phyloP scores from a whole-genome alignment of 140 eudicot genomes.

The Stevia rebaudiana region DNA sequence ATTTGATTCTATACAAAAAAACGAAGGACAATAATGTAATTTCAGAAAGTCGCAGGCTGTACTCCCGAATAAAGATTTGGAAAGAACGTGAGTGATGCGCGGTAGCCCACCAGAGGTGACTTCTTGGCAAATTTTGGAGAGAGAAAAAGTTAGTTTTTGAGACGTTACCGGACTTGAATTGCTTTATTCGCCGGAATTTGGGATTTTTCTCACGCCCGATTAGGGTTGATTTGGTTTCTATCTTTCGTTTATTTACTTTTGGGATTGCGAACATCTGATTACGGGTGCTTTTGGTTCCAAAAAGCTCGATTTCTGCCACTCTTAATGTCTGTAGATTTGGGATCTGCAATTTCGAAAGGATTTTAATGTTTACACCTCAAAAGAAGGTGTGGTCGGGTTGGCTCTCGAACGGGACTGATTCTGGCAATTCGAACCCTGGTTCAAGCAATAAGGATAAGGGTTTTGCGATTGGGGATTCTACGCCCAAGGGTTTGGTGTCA shows the following conservation, averaged over 20 bases:
- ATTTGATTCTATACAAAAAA: not conserved
- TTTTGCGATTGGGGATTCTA: slow-evolving; percentile 37
- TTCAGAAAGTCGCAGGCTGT: slow-evolving; percentile 5
- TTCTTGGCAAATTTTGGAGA: slow-evolving; percentile 21
- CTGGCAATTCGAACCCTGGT: slow-evolving; percentile 33
- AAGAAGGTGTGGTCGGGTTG: slow-evolving; percentile 44
- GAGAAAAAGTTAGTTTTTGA: slow-evolving; percentile 46
- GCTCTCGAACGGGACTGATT: slow-evolving; percentile 47
- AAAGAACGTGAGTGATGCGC: slow-evolving; percentile 54
- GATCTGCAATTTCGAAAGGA: slow-evolving; percentile 31
- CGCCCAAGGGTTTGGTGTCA: slow-evolving; percentile 32
- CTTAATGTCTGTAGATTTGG: slow-evolving; percentile 36
- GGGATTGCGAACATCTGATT: slow-evolving; percentile 23
- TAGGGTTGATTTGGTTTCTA: slow-evolving; percentile 9
- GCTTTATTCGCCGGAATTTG: slow-evolving; percentile 59
- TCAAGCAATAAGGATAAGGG: slow-evolving; percentile 32
- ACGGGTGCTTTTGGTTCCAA: not conserved
- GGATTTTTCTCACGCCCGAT: slow-evolving; percentile 56
- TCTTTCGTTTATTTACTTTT: slow-evolving; percentile 7
- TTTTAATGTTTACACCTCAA: slow-evolving; percentile 63
- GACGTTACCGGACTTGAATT: slow-evolving; percentile 68
- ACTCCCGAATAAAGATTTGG: slow-evolving; percentile 21
- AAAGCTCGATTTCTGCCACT: slow-evolving; percentile 13
- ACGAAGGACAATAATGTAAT: slow-evolving; percentile 34
- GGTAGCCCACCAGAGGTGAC: slow-evolving; percentile 45